Evolutionary conservation across 495 filamentous ascomycete species (phyloP).

Genomic region (Podospora fimiseda): DNA sequence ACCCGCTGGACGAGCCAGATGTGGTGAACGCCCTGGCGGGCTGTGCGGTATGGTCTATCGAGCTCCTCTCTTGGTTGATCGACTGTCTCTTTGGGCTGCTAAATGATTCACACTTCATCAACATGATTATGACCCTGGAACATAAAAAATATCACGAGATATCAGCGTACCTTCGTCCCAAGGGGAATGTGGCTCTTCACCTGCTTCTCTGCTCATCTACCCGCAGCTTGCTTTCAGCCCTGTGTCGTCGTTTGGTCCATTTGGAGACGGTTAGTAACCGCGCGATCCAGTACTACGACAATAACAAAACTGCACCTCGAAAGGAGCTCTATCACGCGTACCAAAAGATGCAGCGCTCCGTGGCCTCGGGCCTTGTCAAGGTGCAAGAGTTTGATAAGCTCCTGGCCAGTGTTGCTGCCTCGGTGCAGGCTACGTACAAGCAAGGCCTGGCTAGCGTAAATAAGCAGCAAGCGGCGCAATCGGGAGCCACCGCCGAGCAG

Average conservation of each 20-base stretch:
- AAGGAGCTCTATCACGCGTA: constrained; percentile 41
- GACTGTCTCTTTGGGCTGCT: constrained; percentile 60
- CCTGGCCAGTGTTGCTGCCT: constrained; percentile 33
- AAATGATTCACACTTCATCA: constrained; percentile 45
- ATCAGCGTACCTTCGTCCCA: constrained; percentile 35
- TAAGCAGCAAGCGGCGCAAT: constrained; percentile 21
- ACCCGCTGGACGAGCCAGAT: constrained; percentile 60
- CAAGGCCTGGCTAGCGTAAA: constrained; percentile 26
- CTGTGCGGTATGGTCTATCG: constrained; percentile 57
- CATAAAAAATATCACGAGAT: constrained; percentile 44
- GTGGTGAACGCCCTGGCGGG: constrained; percentile 51
- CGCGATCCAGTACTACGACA: constrained; percentile 36
- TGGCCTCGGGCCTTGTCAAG: constrained; percentile 36
- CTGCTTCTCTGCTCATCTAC: constrained; percentile 68
- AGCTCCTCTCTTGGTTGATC: constrained; percentile 61
- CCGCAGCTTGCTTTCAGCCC: constrained; percentile 61
- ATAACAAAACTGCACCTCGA: constrained; percentile 15
- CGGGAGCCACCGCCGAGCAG: constrained; percentile 24
- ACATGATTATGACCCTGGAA: constrained; percentile 27
- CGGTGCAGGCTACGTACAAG: constrained; percentile 43
- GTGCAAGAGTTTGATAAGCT: constrained; percentile 45
- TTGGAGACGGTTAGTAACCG: constrained; percentile 36
- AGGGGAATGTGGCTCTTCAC: constrained; percentile 54
- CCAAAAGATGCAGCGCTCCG: constrained; percentile 39
- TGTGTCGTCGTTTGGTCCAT: constrained; percentile 55